These are phyloP conservation scores for Scheffersomyces segobiensis DNA, from an alignment of 1,139 yeast genomes.

Conservation along the genomic window DNA sequence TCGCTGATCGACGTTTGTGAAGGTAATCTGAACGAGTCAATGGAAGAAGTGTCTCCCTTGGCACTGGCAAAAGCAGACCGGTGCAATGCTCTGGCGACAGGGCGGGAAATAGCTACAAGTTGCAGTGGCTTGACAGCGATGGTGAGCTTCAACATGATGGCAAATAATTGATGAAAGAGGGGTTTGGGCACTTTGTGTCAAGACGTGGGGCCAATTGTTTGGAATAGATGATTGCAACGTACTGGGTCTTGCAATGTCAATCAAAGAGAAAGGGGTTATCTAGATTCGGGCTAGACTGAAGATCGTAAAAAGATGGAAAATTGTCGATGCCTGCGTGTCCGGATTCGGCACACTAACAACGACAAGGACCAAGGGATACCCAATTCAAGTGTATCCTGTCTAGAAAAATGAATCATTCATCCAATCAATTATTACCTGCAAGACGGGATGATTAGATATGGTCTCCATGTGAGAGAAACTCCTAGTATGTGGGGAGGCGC, in stretches of 20 bases:
- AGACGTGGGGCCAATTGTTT: not conserved
- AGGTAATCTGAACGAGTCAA: conserved; percentile 46
- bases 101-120: not conserved
- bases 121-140: not conserved
- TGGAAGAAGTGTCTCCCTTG: conserved; percentile 47
- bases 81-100: conserved; percentile 15
- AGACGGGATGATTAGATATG: not conserved
- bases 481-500: not conserved
- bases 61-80: conserved; percentile 19
- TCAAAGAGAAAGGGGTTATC: not conserved
- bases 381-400: not conserved
- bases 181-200: not conserved
- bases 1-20: conserved; percentile 50
- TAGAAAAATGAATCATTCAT: not conserved
- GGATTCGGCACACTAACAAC: not conserved
- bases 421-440: not conserved
- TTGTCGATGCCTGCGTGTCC: not conserved
- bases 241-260: not conserved
- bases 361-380: not conserved
- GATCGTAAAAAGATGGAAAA: not conserved
- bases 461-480: not conserved
- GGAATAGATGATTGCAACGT: not conserved
- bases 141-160: not conserved
- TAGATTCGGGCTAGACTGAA: not conserved
- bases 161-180: not conserved